phyloP scores from a whole-genome alignment of 2,329 filamentous ascomycete genomes.

The Claviceps sp. region DNA sequence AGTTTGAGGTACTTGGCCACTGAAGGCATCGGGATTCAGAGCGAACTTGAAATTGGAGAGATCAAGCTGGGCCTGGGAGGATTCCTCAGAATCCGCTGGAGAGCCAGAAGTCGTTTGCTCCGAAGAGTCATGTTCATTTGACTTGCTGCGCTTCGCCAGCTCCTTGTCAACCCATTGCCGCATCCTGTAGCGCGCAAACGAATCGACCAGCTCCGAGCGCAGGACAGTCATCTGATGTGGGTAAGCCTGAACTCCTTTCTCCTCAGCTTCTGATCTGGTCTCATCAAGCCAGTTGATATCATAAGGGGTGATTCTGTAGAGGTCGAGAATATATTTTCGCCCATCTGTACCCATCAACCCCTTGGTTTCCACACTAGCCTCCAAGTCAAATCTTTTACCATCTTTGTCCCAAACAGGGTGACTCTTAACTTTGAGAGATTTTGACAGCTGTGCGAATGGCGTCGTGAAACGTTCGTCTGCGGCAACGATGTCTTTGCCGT shows the following conservation, averaged over 20 bases:
- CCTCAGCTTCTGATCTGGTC: conserved; percentile 35
- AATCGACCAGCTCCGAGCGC: conserved; percentile 77
- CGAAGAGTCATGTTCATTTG: conserved; percentile 22
- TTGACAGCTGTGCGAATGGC: conserved; percentile 81
- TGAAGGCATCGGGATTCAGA: conserved; percentile 92
- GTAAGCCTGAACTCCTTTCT: conserved; percentile 43
- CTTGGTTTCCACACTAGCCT: conserved; percentile 95
- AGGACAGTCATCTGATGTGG: conserved; percentile 95
- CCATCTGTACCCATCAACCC: conserved; percentile 94
- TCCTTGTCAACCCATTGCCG: conserved; percentile 77
- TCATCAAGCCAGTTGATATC: conserved; percentile 88
- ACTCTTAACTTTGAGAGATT: conserved; percentile 80
- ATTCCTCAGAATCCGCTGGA: conserved; percentile 22
- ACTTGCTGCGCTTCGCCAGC: conserved; percentile 45
- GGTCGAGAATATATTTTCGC: conserved; percentile 90
- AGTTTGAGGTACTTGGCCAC: conserved; percentile 78
- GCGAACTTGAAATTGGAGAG: conserved; percentile 77
- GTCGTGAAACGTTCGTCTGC: conserved; percentile 75
- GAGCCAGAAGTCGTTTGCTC: conserved; percentile 22
- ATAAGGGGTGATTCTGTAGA: conserved; percentile 87
- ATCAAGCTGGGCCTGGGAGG: conserved; percentile 52
- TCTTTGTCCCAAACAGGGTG: conserved; percentile 98
- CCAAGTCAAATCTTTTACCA: conserved; percentile 74
- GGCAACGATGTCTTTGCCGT: conserved; percentile 90
- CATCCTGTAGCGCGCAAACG: conserved; percentile 73